These are phyloP conservation scores for Quercus ilex DNA, from an alignment of 306 rosid species.

Conservation along the genomic window DNA sequence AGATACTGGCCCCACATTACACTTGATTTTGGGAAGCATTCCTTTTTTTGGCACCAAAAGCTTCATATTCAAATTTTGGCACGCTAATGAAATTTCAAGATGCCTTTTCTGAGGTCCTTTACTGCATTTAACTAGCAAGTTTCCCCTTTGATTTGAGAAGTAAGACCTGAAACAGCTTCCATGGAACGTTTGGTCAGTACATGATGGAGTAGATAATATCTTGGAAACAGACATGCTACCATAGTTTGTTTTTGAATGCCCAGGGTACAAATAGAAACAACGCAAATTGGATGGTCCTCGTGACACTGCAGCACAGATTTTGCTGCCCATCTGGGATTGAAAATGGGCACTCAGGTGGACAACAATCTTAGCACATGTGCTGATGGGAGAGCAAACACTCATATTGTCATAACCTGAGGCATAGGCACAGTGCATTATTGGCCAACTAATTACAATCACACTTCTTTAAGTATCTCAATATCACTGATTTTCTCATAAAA, in stretches of 20 bases:
- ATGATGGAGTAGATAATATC: slow-evolving; percentile 34
- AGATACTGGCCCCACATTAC: slow-evolving; percentile 39
- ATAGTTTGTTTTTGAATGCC: slow-evolving; percentile 37
- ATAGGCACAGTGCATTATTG: slow-evolving; percentile 31
- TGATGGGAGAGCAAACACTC: slow-evolving; percentile 41
- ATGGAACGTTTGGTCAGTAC: slow-evolving; percentile 40
- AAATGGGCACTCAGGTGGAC: slow-evolving; percentile 42
- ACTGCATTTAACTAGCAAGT: slow-evolving; percentile 24
- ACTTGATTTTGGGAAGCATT: slow-evolving; percentile 46
- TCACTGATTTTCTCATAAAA: background rate
- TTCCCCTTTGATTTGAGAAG: slow-evolving; percentile 48
- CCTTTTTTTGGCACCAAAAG: slow-evolving; percentile 50
- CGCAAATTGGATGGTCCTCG: slow-evolving; percentile 40
- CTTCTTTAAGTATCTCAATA: slow-evolving; percentile 5
- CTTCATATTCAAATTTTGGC: slow-evolving; percentile 54
- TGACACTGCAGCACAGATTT: slow-evolving; percentile 44
- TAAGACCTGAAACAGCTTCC: slow-evolving; percentile 49
- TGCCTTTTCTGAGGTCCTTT: slow-evolving; percentile 33
- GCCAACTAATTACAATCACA: slow-evolving; percentile 13
- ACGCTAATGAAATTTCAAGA: slow-evolving; percentile 48
- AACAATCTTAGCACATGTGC: slow-evolving; percentile 43
- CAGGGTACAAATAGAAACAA: slow-evolving; percentile 33
- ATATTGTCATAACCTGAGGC: slow-evolving; percentile 60
- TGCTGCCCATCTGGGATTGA: slow-evolving; percentile 60
- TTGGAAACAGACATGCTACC: slow-evolving; percentile 36